Evolutionary conservation across 768 basidiomycete species (phyloP), one percentile per base, ranked within the genome.

Genomic region (Suillus weaverae): DNA sequence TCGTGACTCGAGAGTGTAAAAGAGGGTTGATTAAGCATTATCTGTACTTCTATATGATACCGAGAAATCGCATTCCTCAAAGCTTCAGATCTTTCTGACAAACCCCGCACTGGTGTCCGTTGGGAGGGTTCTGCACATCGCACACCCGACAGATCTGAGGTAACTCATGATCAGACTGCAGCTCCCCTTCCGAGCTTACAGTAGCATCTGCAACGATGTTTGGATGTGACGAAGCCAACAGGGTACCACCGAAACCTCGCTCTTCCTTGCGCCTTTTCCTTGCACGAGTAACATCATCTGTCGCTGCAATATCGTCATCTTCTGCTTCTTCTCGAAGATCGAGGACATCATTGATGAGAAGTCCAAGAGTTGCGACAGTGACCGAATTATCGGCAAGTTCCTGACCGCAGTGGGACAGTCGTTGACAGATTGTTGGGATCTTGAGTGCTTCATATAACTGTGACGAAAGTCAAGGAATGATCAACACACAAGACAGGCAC

Each of bases 351-450:
- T 89, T 84, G 48, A 83, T 83, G 18, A 90, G 77, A 38, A 86
- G 81, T 33, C 81, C 86, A 36, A 90, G 78, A 0, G 86, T 86
- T 7, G 79, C 83, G 63, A 83, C 77, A 0, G 80, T 82, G 35
- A 74, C 73, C 32, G 80, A 64, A 70, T 85, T 91, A 73, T 91
- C 88, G 4, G 83, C 78, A 2, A 95, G 81, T 75, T 93, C 92
- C 43, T 77, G 74, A 1, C 82, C 85, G 44, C 82, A 79, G 71
- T 87, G 82, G 70, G 85, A 90, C 32, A 95, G 75, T 57, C 88
- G 83, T 72, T 94, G 93, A 65, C 84, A 89, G 62, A 94, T 91
- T 11, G 89, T 89, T 41, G 92, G 89, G 63, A 94, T 87, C 44
- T 80, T 80, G 61, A 89, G 77, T 51, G 83, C 80, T 35, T 85